Evolutionary conservation across 495 filamentous ascomycete genomes (phyloP), one percentile per base, ranked within the genome.

Genomic region (Sordaria brevicollis): DNA sequence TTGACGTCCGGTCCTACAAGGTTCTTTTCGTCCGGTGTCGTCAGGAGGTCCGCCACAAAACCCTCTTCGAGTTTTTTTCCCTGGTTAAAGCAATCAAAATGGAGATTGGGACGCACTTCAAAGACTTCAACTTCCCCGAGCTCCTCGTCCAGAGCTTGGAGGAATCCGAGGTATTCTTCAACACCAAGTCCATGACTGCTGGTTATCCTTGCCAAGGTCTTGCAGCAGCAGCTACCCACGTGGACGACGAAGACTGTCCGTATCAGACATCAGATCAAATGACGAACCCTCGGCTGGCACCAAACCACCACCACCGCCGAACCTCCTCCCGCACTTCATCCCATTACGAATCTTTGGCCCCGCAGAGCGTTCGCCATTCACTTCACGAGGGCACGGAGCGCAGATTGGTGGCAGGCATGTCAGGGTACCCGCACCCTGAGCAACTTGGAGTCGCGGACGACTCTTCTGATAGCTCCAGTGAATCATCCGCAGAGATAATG

Each of bases 51-150:
- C 17, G 35, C 67, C 39, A 41, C 21, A 13, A 41, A 31, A 29
- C 39, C 15, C 17, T 25, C 29, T 31, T 31, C 35, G 65, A 34
- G 0, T 41, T 54, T 36, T 29, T n/a, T 19, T 34, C 68, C 35
- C 39, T 66, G 11, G 25, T 13, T 5, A 62, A 65, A 65, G 36
- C 35, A 10, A 65, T 38, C 66, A 69, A 72, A 38, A 70, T 74
- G 71, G 71, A 68, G 31, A 11, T 35, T 17, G 35, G 41, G 37
- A 73, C 78, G 65, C 74, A 75, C 66, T 57, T 74, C 9, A 72
- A 78, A 65, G 77, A 74, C 65, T 76, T 73, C 71, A 84, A 80
- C 73, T 72, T 85, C 31, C 78, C 82, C 25, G 83, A 85, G 73
- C 71, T 84, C 67, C 76, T 85, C 17, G 82, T 76, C 13, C 72